Percentiles rank a stretch among this genome's conserved stretches.
phyloP scores from a whole-genome alignment of 192 early-diverging fungal species.

The Cetraspora pellucida region DNA sequence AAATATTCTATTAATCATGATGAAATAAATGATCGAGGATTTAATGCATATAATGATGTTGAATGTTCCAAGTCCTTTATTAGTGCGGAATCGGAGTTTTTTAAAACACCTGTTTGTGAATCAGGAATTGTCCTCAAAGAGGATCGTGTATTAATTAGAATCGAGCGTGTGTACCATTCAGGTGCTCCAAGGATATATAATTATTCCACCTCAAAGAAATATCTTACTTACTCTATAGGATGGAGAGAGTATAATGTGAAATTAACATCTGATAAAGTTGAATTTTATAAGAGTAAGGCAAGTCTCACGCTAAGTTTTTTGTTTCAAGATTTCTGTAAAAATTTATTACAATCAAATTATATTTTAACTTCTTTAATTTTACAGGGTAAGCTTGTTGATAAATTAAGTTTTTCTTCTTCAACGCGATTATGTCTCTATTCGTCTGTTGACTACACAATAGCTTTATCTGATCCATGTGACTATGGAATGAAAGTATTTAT shows the following conservation, averaged over 20 bases:
- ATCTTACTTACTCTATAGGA: neutral
- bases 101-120: neutral
- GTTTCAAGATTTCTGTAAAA: neutral
- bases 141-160: constrained; percentile 15
- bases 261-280: neutral
- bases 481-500: constrained; percentile 37
- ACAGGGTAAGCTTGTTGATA: constrained; percentile 38
- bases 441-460: constrained; percentile 42
- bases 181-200: neutral
- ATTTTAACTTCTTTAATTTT: neutral
- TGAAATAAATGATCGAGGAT: too few species aligned
- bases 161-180: neutral
- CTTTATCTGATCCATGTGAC: constrained; percentile 32
- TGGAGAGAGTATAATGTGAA: constrained; percentile 31
- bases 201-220: neutral
- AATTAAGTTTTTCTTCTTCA: constrained; percentile 30
- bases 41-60: neutral
- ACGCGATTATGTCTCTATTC: constrained; percentile 37
- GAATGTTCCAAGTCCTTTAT: too few species aligned
- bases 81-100: neutral
- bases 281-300: constrained; percentile 13
- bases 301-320: neutral
- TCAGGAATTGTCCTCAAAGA: constrained; percentile 4
- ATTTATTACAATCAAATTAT: neutral
- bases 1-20: too few species aligned